phyloP scores from a whole-genome alignment of 2,329 filamentous ascomycete genomes.

The Madurella mycetomatis region DNA sequence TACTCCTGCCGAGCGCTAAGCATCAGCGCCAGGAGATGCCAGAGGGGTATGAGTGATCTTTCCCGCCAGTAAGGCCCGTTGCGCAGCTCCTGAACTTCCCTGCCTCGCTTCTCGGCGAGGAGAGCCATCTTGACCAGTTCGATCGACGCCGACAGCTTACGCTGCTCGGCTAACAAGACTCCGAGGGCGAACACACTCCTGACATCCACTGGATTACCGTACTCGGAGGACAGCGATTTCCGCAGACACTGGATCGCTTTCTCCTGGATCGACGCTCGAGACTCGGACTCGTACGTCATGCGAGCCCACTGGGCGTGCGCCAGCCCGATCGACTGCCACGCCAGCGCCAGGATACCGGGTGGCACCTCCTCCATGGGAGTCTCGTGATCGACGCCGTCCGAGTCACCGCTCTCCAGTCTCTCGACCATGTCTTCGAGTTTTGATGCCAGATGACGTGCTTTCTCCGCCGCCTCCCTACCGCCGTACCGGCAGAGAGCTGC shows the following conservation, averaged over 20 bases:
- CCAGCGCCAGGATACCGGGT: conserved; percentile 58
- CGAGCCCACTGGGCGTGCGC: conserved; percentile 84
- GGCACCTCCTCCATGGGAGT: conserved; percentile 40
- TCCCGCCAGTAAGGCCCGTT: conserved; percentile 57
- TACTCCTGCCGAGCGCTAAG: conserved; percentile 85
- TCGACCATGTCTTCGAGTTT: conserved; percentile 73
- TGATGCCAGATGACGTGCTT: conserved; percentile 64
- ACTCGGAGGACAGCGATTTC: conserved; percentile 64
- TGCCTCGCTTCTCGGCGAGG: conserved; percentile 50
- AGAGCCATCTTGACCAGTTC: conserved; percentile 76
- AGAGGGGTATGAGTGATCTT: conserved; percentile 68
- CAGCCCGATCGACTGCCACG: conserved; percentile 81
- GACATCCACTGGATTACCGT: conserved; percentile 62
- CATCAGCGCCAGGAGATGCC: conserved; percentile 85
- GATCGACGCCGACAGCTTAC: conserved; percentile 75
- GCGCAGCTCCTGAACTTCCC: conserved; percentile 40
- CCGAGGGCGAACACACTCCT: conserved; percentile 77
- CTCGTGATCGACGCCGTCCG: conserved; percentile 22
- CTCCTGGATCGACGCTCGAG: conserved; percentile 67
- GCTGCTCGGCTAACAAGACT: conserved; percentile 80
- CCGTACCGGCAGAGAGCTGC: conserved; percentile 80
- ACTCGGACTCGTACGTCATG: conserved; percentile 69
- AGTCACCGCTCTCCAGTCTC: conserved; percentile 44
- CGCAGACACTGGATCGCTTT: conserved; percentile 74
- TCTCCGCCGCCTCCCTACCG: conserved; percentile 68